Evolutionary conservation across 371 early-diverging fungal genomes (phyloP), one percentile per base, ranked within the genome.

Genomic region (Catenaria anguillulae): DNA sequence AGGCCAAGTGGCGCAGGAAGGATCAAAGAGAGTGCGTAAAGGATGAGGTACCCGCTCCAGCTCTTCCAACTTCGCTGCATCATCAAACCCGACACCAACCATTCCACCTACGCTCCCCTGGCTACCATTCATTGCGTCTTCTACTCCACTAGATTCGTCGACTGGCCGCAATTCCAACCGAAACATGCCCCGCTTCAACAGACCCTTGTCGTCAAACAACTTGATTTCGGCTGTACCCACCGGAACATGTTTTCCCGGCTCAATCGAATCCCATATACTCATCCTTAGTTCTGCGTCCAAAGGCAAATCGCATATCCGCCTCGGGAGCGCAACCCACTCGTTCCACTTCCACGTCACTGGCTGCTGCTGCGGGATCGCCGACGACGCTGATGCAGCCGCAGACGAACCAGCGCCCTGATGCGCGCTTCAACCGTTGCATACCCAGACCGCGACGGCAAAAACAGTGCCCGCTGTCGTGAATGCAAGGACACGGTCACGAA

Each of bases 241-340:
- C n/a, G n/a, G n/a, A n/a, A n/a, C n/a, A n/a, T 83, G 76, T 62
- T 86, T 80, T 55, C 88, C 75, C 42, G 92, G 92, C 0, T 83
- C 86, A 12, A 74, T 69, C 54, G 83, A 76, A 63, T 87, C 84
- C 91, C 90, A 93, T 10, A 93, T 77, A 12, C 84, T 85, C 43
- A 95, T 75, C 13, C 77, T 78, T 42, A 89, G 71, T 60, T 82
- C 81, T 0, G 92, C 77, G 31, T 82, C 78, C 6, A 80, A 67
- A 0, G 94, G 90, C 35, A 96, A 68, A 68, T 93, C 90, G 31
- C 81, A 72, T 73, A 89, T 91, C 67, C 81, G 84, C 60, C 92
- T 75, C 2, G 96, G 93, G 42, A 96, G 71, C 21, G 78, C 75
- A 33, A 96, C 69, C 93, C 94, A 92, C 75, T 93, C 93, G 68